These are phyloP conservation scores for Quercus alba DNA, from an alignment of 306 rosid genomes.

Conservation along the genomic window DNA sequence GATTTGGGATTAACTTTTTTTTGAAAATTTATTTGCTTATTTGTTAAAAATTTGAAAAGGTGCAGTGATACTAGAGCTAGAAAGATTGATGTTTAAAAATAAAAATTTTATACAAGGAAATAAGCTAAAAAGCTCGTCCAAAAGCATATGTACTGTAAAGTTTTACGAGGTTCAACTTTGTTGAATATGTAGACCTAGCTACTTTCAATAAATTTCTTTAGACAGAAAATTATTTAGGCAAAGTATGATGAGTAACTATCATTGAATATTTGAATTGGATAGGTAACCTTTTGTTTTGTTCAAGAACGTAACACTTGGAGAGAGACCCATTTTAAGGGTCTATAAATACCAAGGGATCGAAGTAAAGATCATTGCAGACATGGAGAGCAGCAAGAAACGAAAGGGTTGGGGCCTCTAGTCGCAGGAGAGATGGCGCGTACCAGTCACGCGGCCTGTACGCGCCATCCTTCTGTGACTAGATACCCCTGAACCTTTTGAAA, in stretches of 20 bases:
- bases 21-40: no score
- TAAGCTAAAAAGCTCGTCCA: no score
- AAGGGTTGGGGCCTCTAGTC: not conserved
- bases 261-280: not conserved
- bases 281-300: not conserved
- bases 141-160: no score
- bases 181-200: not conserved
- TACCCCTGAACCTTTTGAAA: not conserved
- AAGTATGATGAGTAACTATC: not conserved
- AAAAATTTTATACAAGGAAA: no score
- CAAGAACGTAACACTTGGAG: not conserved
- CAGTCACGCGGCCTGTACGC: not conserved
- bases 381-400: not conserved
- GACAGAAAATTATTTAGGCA: not conserved
- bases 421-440: constrained; percentile 8
- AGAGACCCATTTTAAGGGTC: not conserved
- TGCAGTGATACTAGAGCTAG: no score
- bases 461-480: not conserved
- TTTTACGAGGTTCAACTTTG: not conserved
- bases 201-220: not conserved
- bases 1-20: no score
- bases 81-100: no score
- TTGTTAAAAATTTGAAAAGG: no score
- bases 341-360: not conserved
- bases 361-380: not conserved